Evolutionary conservation across 192 early-diverging fungal species (phyloP), one percentile per base, ranked within the genome.

Genomic region (Podochytrium sp.): DNA sequence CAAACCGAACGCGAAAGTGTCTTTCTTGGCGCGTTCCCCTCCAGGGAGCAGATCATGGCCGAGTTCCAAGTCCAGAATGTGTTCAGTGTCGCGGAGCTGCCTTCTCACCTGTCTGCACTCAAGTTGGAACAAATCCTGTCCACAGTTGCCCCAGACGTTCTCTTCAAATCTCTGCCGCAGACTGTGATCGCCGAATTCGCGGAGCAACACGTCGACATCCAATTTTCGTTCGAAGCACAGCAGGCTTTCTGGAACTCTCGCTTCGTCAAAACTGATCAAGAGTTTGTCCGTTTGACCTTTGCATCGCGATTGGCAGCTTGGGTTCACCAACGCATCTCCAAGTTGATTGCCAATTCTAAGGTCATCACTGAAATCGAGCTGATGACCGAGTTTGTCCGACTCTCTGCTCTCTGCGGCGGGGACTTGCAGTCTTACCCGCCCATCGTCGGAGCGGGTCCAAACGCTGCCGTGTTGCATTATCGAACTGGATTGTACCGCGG

Each of bases 391-490:
- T 98, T 98, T 68, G 74, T 82, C 62, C 91, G 92, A 41, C 65
- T 74, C 7, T 78, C 79, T 35, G 56, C 82, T 39, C 84, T 90
- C 59, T 91, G 86, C 71, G 82, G 87, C 55, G 76, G 84, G 25
- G 82, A 61, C 53, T 47, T 86, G 25, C 91, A 89, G 40, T 57
- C 69, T 10, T 74, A 98, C 78, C 82, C 86, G 37, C 91, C 92
- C 32, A 98, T 98, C 68, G 89, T 95, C 5, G 96, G 92, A 10
- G 81, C 89, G 20, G 94, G 93, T 7, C 82, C 82, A 60, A 91
- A 94, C 72, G 90, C 89, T 0, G 90, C 95, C 0, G 86, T 91
- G 14, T 81, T 98, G 29, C 96, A 98, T 78, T 98, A 94, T 78
- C 92, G 90, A 37, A 89, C 89, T 66, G 96, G 95, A 73, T 87